Base-by-base conservation (phyloP, 345 rosid species). In the Lepidium africanum region DNA sequence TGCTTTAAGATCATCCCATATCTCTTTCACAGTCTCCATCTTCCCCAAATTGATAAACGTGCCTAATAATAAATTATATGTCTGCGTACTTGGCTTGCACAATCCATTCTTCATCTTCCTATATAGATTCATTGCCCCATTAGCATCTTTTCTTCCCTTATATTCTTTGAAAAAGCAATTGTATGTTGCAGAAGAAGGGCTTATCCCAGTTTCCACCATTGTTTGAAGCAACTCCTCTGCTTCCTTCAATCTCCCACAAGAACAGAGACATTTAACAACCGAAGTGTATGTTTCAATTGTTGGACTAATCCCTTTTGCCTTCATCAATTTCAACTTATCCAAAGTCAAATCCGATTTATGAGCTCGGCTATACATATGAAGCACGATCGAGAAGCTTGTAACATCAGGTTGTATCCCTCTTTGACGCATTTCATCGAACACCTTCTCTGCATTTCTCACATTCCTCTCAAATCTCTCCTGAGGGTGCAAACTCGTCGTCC, bases 151-250 rank as follows among this genome's bases (percentile, higher is more conserved):
- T 81, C 97, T 79, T 17, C 97, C 98, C 60, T 74, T 78, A 6
- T 92, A 92, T 73, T 92, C 98, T 77, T 90, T 90, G 15, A 88
- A 87, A 77, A 92, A 88, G 65, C 98, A 92, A 79, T 90, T 90
- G 60, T 85, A 92, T 0, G 90, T 90, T 3, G 80, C 84, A 0
- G 97, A 81, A 7, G 78, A 78, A 7, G 97, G 90, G 50, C 79
- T 75, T 12, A 89, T 85, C 17, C 90, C 87, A 27, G 53, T 76
- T 33, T 45, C 77, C 68, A 81, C 85, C 96, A 90, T 90, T 79
- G 85, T 90, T 16, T 35, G 60, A 16, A 92, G 88, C 77, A 92
- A 72, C 69, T 63, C 82, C 82, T 86, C 82, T 0, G 92, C 97
- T 14, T 90, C 92, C 14, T 82, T 83, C 0, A 88, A 70, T 77